Percentiles rank a stretch among this genome's conserved stretches.
Evolutionary conservation across 345 rosid species (phyloP).

Genomic region (Eucalyptus cloeziana): DNA sequence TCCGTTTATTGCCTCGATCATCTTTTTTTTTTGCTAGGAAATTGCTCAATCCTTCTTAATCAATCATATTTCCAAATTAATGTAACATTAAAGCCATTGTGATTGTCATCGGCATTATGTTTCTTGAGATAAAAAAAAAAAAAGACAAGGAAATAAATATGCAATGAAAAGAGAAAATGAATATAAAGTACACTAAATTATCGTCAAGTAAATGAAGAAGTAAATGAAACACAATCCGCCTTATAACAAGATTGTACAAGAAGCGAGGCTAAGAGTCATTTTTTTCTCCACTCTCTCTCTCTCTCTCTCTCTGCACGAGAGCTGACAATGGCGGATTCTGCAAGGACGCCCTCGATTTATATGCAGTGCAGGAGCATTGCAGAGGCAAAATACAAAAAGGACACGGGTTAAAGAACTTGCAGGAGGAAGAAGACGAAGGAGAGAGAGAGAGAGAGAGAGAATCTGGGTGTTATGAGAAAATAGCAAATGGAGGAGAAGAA

Average conservation of each 20-base stretch:
- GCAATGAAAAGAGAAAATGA: neutral
- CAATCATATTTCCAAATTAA: neutral
- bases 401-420: neutral
- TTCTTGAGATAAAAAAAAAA: neutral
- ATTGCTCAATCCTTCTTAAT: fast-evolving
- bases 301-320: neutral
- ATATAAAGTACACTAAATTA: neutral
- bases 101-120: neutral
- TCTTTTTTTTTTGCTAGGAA: no score
- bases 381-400: neutral
- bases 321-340: neutral
- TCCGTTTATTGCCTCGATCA: fast-evolving
- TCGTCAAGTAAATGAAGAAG: neutral
- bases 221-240: neutral
- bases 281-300: no score
- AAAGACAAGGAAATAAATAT: neutral
- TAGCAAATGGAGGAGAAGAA: neutral
- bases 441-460: neutral
- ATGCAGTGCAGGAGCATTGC: neutral
- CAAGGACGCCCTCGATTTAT: neutral
- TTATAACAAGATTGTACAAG: neutral
- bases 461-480: neutral
- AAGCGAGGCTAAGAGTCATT: neutral
- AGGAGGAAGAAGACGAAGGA: neutral
- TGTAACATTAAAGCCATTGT: neutral